Conservation (phyloP, 2,329 filamentous ascomycete species). For the Stagonosporopsis chrysanthemi region DNA sequence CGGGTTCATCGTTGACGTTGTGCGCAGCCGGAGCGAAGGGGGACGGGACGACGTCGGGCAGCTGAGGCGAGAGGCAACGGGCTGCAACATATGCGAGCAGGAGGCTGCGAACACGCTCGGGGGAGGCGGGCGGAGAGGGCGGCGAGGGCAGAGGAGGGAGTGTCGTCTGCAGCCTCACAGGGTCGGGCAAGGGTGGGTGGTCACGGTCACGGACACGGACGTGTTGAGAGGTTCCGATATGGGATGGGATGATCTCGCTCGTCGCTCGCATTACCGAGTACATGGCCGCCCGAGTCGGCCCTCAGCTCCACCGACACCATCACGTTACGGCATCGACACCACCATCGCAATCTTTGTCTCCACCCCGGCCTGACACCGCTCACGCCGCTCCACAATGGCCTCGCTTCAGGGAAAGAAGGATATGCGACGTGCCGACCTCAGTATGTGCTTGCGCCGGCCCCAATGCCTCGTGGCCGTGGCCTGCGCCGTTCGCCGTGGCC, state of each 20-base stretch:
- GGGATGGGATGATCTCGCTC: slow-evolving; percentile 7
- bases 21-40: slow-evolving; percentile 35
- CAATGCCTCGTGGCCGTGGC: neutral
- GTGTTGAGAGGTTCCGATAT: slow-evolving; percentile 16
- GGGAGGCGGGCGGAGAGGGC: neutral
- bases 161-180: slow-evolving; percentile 19
- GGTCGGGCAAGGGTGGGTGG: slow-evolving; percentile 14
- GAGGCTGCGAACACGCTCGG: slow-evolving; percentile 1
- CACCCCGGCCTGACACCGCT: slow-evolving; percentile 26
- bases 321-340: slow-evolving; percentile 18
- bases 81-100: slow-evolving; percentile 12
- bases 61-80: slow-evolving; percentile 11
- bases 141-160: slow-evolving; percentile 4
- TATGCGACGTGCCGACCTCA: slow-evolving; percentile 76
- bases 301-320: slow-evolving; percentile 5
- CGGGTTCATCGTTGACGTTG: slow-evolving; percentile 49
- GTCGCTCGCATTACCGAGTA: slow-evolving; percentile 11
- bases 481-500: slow-evolving; percentile 1
- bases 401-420: slow-evolving; percentile 67
- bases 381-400: slow-evolving; percentile 60
- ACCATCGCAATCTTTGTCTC: slow-evolving; percentile 26
- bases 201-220: slow-evolving; percentile 17
- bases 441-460: slow-evolving; percentile 57
- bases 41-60: slow-evolving; percentile 22
- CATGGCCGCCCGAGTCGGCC: slow-evolving; percentile 8